phyloP scores from a whole-genome alignment of 169 alveolate species.

The Plasmodium gonderi region DNA sequence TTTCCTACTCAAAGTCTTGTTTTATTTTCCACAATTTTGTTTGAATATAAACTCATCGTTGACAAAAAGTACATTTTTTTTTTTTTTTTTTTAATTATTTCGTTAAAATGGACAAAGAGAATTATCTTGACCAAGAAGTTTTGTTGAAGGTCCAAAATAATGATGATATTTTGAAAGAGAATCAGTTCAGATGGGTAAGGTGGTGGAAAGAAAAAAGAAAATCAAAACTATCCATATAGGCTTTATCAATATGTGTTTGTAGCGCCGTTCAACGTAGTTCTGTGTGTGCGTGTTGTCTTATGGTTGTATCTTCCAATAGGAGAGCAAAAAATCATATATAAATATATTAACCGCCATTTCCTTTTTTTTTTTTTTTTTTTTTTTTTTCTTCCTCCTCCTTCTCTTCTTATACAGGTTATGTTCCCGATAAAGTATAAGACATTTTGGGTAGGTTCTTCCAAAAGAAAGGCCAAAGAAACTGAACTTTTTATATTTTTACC shows the following conservation, averaged over 20 bases:
- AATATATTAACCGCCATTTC: not conserved
- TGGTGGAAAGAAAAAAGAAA: not conserved
- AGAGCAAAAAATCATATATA: not conserved
- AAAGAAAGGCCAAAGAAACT: not conserved
- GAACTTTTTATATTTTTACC: not conserved
- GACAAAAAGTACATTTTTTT: not conserved
- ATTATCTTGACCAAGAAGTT: conserved; percentile 49
- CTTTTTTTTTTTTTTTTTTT: not conserved
- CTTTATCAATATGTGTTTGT: no score
- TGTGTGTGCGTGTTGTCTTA: no score
- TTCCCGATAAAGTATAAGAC: conserved; percentile 90
- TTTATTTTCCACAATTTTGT: conserved; percentile 3
- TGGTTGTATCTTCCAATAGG: no score
- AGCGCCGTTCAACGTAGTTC: no score
- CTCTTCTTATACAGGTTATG: conserved; percentile 77
- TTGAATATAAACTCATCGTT: not conserved
- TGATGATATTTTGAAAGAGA: conserved; percentile 88
- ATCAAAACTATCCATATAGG: not conserved
- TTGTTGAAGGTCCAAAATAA: conserved; percentile 77
- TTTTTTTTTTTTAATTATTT: no score
- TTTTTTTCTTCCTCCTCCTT: not conserved
- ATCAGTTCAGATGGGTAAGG: conserved; percentile 89
- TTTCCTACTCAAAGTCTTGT: not conserved
- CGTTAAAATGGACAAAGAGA: conserved; percentile 47
- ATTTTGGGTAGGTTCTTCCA: conserved; percentile 82